Conservation (phyloP, 331 rosid genomes). For the Malus hybrid region DNA sequence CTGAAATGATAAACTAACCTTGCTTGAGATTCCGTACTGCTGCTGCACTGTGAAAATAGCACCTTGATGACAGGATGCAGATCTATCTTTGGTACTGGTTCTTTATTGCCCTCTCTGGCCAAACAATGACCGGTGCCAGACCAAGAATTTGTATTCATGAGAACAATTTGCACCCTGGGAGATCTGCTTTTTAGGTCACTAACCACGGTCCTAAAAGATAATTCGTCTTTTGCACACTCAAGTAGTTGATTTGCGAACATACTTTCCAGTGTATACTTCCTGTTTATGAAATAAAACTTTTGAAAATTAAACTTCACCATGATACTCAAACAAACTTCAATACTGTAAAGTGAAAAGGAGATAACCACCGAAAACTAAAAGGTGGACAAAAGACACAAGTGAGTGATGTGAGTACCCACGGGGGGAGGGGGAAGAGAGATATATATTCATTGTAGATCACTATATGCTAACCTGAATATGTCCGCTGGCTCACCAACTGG, state of each 20-base stretch:
- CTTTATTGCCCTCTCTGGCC: constrained; percentile 20
- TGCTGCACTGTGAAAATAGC: constrained; percentile 51
- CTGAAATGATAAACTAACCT: constrained; percentile 41
- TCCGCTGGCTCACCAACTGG: constrained; percentile 48
- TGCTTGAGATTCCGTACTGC: constrained; percentile 40
- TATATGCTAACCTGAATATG: constrained; percentile 59
- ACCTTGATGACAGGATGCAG: constrained; percentile 63
- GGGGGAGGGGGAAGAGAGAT: neutral
- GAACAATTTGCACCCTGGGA: constrained; percentile 61
- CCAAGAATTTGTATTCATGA: constrained; percentile 74
- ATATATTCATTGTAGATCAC: neutral
- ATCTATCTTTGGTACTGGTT: constrained; percentile 35
- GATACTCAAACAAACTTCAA: neutral
- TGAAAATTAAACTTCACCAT: neutral
- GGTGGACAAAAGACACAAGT: neutral
- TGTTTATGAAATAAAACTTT: constrained; percentile 24
- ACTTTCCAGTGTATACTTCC: constrained; percentile 61
- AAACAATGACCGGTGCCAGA: constrained; percentile 52
- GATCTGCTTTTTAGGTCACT: constrained; percentile 58
- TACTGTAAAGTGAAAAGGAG: neutral
- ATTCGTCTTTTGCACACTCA: constrained; percentile 68
- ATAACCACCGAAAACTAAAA: neutral
- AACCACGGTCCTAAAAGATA: constrained; percentile 69
- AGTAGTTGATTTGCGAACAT: constrained; percentile 76
- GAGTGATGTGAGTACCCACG: neutral